Base-by-base conservation (phyloP, 1,284 basidiomycete genomes). In the Crepidotus sp. region DNA sequence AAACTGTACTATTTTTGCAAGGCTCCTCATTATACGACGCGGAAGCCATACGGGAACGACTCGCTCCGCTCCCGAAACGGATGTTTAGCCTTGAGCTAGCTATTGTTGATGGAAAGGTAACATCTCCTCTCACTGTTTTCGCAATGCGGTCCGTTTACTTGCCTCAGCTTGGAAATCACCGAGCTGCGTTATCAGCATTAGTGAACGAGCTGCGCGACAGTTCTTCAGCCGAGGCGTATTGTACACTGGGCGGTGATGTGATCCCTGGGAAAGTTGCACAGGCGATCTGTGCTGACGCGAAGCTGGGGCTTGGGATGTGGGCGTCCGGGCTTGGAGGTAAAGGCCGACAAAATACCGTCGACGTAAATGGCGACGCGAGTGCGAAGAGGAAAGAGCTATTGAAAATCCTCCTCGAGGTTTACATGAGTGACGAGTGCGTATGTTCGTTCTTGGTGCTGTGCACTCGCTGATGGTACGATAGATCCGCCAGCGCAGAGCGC, bases 91-190 rank as follows among this genome's bases (percentile, higher is more conserved):
- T 88, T 11, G 92, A 95, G 59, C 61, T 80, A 17, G 87, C 87
- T 0, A 77, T 95, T 26, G 66, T 94, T 2, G 75, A 89, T 47
- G 88, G 87, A 8, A 88, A 89, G 70, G 89, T 89, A 53, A 29
- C 67, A 22, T 57, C 37, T 32, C 7, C 11, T 22, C 6, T 31
- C n/a, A 40, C 14, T 36, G 13, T 15, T 19, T 3, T 30, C 4
- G 13, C 44, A 31, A 36, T 29, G 18, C 17, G 4, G 27, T 21
- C 26, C 8, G 14, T 32, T 39, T 26, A 39, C 15, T 40, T 54
- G 50, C 53, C 50, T 17, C 9, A 89, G 83, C 71, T 80, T 4
- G 74, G 73, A 9, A 69, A 82, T 36, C 79, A 90, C 55, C 73
- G 69, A 6, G 66, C 70, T 19, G 85, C 84, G 0, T 71, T 95